These are phyloP conservation scores for Cordyceps tenuipes DNA, from an alignment of 2,329 filamentous ascomycete species.

Conservation along the genomic window DNA sequence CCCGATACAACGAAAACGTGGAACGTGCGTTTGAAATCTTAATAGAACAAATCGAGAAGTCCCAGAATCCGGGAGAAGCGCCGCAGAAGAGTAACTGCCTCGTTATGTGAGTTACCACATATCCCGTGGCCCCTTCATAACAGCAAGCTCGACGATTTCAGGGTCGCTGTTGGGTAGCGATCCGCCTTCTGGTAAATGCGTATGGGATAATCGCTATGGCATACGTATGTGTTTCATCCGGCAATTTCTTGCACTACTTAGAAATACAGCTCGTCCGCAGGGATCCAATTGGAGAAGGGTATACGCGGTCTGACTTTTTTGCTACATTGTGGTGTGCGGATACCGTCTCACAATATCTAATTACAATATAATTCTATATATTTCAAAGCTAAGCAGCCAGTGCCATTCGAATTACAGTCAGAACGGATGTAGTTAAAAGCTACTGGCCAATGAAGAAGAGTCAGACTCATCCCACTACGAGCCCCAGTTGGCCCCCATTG, in stretches of 20 bases:
- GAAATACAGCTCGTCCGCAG: neutral
- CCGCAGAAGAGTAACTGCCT: constrained; percentile 71
- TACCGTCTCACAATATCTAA: neutral
- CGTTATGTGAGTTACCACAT: constrained; percentile 59
- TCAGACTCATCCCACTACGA: neutral
- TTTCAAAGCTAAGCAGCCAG: neutral
- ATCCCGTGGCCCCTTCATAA: neutral
- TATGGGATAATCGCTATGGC: neutral
- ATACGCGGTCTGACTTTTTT: neutral
- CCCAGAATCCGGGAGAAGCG: constrained; percentile 80
- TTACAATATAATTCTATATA: neutral
- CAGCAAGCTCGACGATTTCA: neutral
- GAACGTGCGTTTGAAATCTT: constrained; percentile 86
- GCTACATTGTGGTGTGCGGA: neutral
- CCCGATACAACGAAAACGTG: constrained; percentile 91
- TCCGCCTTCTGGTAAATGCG: neutral
- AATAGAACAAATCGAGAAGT: constrained; percentile 90
- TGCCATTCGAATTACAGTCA: neutral
- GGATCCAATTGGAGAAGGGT: neutral
- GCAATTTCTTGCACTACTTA: neutral
- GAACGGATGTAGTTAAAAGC: neutral
- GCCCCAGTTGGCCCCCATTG: neutral
- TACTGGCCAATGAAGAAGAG: neutral
- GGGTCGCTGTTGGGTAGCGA: neutral
- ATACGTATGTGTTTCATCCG: neutral